Evolutionary conservation across 805 yeast species (phyloP), one percentile per base, ranked within the genome.

Genomic region (Candida easanensis): DNA sequence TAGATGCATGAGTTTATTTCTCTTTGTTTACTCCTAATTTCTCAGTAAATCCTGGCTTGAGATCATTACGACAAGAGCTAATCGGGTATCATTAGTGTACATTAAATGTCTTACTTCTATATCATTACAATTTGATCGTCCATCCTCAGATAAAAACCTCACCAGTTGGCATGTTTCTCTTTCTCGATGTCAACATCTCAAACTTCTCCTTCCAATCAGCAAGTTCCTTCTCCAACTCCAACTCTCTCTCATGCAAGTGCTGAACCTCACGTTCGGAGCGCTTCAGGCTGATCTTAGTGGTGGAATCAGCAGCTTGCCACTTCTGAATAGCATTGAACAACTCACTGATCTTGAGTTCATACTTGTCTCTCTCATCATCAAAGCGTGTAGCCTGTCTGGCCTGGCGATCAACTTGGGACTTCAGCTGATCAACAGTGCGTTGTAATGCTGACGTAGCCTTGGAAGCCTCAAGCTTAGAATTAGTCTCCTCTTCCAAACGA

Each of bases 311-410:
- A 37, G 63, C 62, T 43, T 70, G 77, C 51, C 77, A 56, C 20
- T 62, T 56, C 17, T 57, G 64, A n/a, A 76, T 55, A n/a, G 64
- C 70, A 36, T 61, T 70, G 52, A 63, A 74, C 64, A 71, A 67
- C 58, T 65, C 74, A 13, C 60, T 48, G 25, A 81, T 69, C 44
- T 76, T 76, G 35, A 71, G 68, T 48, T 79, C 82, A 46, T 74
- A 72, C 41, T 73, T 72, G 47, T 73, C 67, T 54, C 78, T 79
- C 50, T 83, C 89, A 39, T 75, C 80, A 46, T 76, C 76, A 45
- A 80, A 79, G 41, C 72, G 64, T 39, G 71, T 69, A 28, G 77
- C 68, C 19, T 78, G 71, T 35, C 67, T 68, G 4, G 68, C 56
- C 50, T 82, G 83, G 48, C 70, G 76, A 22, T 72, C 77, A 41